phyloP scores from a whole-genome alignment of 2,329 filamentous ascomycete species.

The Penicillium decumbens region DNA sequence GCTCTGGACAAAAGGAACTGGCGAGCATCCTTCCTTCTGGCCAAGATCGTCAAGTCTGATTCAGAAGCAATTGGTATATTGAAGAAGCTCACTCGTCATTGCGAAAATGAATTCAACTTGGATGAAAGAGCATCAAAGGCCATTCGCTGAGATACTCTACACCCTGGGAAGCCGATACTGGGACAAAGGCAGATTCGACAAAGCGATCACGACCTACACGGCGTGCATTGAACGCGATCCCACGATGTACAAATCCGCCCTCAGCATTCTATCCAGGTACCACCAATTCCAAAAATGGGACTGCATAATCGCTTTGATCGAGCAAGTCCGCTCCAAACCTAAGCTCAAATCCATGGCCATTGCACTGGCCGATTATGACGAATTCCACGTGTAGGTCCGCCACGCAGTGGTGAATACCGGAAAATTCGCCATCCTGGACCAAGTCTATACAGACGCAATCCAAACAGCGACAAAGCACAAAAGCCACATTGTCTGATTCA shows the following conservation, averaged over 20 bases:
- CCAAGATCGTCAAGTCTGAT: conserved; percentile 3
- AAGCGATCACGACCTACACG: neutral
- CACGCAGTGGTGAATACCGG: conserved; percentile 16
- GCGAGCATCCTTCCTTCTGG: conserved; percentile 21
- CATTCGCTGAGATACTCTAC: conserved; percentile 12
- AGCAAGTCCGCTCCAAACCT: neutral
- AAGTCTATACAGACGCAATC: conserved; percentile 21
- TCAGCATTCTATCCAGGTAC: neutral
- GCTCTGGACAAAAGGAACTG: conserved; percentile 18
- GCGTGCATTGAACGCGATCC: neutral
- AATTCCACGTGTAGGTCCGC: conserved; percentile 13
- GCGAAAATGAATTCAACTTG: conserved; percentile 3
- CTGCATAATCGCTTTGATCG: neutral
- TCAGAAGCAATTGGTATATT: no score
- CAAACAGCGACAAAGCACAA: conserved; percentile 3
- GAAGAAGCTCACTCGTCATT: neutral
- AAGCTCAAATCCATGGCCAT: neutral
- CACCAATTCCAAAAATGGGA: neutral
- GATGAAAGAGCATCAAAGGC: conserved; percentile 5
- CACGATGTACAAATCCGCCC: neutral
- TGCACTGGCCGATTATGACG: neutral
- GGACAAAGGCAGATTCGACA: neutral
- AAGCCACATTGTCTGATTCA: conserved; percentile 9
- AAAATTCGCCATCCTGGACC: conserved; percentile 15
- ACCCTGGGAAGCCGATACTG: conserved; percentile 11